phyloP scores from a whole-genome alignment of 2,329 filamentous ascomycete genomes.

The Leptographium flavum region DNA sequence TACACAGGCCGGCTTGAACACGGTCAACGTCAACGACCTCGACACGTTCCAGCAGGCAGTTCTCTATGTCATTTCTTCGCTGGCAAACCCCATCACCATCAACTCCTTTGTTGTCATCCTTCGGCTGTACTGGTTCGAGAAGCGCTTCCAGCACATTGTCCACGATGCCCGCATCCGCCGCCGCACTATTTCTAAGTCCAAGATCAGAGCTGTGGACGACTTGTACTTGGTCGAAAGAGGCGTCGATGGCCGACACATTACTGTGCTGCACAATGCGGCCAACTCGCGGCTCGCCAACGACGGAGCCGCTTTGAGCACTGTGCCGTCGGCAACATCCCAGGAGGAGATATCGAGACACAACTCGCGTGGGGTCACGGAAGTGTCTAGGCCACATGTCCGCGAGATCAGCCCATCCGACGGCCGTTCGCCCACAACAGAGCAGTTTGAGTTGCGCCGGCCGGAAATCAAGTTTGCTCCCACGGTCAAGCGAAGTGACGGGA shows the following conservation, averaged over 20 bases:
- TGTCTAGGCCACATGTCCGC: background rate
- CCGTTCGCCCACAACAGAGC: too few species aligned
- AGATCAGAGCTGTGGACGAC: conserved; percentile 34
- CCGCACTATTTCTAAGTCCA: conserved; percentile 46
- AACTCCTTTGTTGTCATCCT: conserved; percentile 81
- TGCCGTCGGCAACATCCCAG: background rate
- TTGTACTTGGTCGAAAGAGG: conserved; percentile 40
- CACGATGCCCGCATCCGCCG: conserved; percentile 55
- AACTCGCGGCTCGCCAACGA: conserved; percentile 46
- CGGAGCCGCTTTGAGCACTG: conserved; percentile 33
- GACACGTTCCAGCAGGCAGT: conserved; percentile 61
- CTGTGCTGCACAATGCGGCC: conserved; percentile 45
- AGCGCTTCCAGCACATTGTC: conserved; percentile 76
- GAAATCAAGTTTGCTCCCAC: conserved; percentile 58
- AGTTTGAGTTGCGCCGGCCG: conserved; percentile 16
- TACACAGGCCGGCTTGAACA: conserved; percentile 89
- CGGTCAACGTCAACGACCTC: conserved; percentile 52
- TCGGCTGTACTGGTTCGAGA: conserved; percentile 95
- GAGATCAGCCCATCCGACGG: too few species aligned
- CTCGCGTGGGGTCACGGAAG: background rate
- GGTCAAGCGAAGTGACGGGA: conserved; percentile 43
- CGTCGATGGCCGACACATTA: conserved; percentile 52
- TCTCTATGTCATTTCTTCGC: conserved; percentile 55
- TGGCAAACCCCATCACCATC: conserved; percentile 73
- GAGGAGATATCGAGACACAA: background rate